phyloP scores from a whole-genome alignment of 257 asterid genomes.

The Salvia hispanica region DNA sequence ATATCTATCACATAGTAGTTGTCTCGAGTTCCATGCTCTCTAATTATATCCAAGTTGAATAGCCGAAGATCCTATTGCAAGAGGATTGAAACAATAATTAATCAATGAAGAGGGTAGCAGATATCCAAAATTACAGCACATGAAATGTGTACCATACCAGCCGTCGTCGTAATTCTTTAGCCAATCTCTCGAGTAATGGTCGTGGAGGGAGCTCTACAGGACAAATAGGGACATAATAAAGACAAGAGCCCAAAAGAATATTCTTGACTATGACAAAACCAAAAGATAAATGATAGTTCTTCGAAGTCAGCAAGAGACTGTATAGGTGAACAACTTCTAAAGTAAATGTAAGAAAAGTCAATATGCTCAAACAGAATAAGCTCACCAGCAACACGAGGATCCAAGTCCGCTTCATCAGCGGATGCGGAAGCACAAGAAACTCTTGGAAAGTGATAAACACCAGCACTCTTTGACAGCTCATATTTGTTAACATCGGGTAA shows the following conservation, averaged over 20 bases:
- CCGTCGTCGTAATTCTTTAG: slow-evolving; percentile 71
- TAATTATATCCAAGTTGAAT: slow-evolving; percentile 85
- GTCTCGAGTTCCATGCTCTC: slow-evolving; percentile 86
- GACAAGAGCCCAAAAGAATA: slow-evolving; percentile 20
- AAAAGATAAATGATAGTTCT: not conserved
- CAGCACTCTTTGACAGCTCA: slow-evolving; percentile 61
- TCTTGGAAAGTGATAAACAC: slow-evolving; percentile 90
- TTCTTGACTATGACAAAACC: not conserved
- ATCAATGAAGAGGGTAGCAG: not conserved
- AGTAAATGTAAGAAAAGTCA: slow-evolving; percentile 3
- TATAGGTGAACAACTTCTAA: not conserved
- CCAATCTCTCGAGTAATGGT: slow-evolving; percentile 88
- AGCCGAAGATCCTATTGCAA: slow-evolving; percentile 75
- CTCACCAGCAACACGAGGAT: slow-evolving; percentile 87
- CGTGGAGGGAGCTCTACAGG: slow-evolving; percentile 90
- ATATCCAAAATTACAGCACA: not conserved
- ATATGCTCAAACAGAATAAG: not conserved
- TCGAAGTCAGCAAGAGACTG: not conserved
- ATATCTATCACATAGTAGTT: slow-evolving; percentile 83
- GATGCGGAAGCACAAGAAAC: slow-evolving; percentile 99
- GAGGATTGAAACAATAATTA: slow-evolving; percentile 3
- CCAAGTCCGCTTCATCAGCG: slow-evolving; percentile 92
- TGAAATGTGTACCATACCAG: slow-evolving; percentile 47
- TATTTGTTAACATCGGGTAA: slow-evolving; percentile 87
- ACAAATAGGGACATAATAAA: not conserved